Evolutionary conservation across 192 early-diverging fungal genomes (phyloP), one percentile per base, ranked within the genome.

Genomic region (Entophlyctis luteolus): DNA sequence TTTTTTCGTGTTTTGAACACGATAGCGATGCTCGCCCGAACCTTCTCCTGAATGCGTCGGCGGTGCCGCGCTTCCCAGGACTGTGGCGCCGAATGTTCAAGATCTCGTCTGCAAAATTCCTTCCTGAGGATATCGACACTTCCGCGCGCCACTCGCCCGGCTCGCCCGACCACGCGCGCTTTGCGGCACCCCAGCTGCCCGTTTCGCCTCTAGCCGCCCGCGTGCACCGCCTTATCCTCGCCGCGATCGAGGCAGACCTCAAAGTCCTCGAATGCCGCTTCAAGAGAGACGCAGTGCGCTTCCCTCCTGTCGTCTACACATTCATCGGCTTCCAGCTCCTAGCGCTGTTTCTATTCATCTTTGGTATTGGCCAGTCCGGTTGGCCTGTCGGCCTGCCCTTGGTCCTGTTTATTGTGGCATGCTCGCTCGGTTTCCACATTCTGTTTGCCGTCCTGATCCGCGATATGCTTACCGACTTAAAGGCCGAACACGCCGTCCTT

Each of bases 191-290:
- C 2, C 23, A 27, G 20, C 50, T 53, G 16, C 54, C 65, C 31
- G 22, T 56, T 22, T 39, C 49, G 12, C 65, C 65, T 1, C 36
- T 67, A 0, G 65, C 52, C 12, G n/a, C 25, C 10, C 65, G 65
- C 32, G 65, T 67, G 22, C 65, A 67, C 29, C 49, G 54, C 20
- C 65, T 67, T 1, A 67, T 67, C 36, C 54, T 67, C 14, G 65
- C 49, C 23, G 49, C 65, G 5, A 56, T 67, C 37, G 65, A 67
- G 23, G 65, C 65, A 6, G 65, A 67, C 39, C 35, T 67, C 10
- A 54, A 55, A 27, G 52, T 67, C 37, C 54, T 67, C 33, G 65
- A 67, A 55, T 31, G 52, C 50, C 25, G 54, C 4, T 55, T 67
- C 36, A 53, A 67, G 36, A 39, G 34, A 12, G 65, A 55, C 36